Evolutionary conservation across 73 alveolate genomes (phyloP).

Genomic region (Symbiodinium natans): DNA sequence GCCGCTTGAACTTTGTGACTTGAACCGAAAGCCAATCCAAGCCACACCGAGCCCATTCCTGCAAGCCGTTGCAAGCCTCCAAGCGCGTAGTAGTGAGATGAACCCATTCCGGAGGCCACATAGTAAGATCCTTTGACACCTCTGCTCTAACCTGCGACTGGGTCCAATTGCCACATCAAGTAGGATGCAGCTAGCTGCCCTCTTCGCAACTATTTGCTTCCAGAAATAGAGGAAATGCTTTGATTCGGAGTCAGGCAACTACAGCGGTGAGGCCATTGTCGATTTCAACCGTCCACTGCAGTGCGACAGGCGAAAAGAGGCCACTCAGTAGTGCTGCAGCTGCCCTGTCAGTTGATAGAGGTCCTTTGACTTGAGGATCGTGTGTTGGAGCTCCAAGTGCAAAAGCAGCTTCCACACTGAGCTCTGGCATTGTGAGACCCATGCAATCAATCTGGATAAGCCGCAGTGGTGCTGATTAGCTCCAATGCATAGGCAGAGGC

Average conservation of each 20-base stretch:
- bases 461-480: background rate
- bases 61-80: background rate
- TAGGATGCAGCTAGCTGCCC: background rate
- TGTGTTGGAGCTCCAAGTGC: background rate
- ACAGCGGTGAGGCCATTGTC: background rate
- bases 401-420: background rate
- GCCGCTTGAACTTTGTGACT: too few species aligned
- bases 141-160: background rate
- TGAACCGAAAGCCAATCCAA: too few species aligned
- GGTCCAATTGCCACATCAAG: too few species aligned
- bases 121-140: background rate
- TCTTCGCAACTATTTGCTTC: background rate
- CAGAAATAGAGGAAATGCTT: background rate
- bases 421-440: background rate
- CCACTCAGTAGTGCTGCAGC: background rate
- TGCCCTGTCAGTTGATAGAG: background rate
- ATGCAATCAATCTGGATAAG: background rate
- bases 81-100: background rate
- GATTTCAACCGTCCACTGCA: background rate
- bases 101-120: slow-evolving; percentile 6
- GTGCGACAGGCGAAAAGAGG: background rate
- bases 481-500: too few species aligned
- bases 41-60: too few species aligned
- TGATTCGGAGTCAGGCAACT: background rate
- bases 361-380: background rate